Evolutionary conservation across 495 filamentous ascomycete species (phyloP).

Genomic region (Penicillium turbatum): DNA sequence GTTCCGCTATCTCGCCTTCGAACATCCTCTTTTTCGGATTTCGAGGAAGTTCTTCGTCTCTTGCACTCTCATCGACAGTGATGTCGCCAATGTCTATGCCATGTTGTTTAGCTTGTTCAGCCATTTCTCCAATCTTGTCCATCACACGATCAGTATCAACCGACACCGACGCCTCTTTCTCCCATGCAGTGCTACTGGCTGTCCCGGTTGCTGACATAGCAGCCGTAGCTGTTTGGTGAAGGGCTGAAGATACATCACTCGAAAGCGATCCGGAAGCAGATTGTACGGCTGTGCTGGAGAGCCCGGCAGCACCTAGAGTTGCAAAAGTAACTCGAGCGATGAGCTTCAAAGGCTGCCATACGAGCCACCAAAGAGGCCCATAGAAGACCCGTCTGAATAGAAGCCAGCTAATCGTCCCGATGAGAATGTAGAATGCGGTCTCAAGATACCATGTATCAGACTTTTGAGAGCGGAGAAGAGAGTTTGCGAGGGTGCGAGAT

Average conservation of each 20-base stretch:
- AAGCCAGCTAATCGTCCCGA: constrained; percentile 76
- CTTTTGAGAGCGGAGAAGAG: constrained; percentile 80
- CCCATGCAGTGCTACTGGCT: constrained; percentile 15
- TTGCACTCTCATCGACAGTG: constrained; percentile 37
- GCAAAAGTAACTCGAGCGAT: constrained; percentile 48
- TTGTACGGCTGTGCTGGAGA: constrained; percentile 33
- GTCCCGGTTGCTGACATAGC: constrained; percentile 17
- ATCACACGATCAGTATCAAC: constrained; percentile 42
- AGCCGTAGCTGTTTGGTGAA: constrained; percentile 17
- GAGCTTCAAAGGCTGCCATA: constrained; percentile 75
- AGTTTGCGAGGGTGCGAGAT: constrained; percentile 69
- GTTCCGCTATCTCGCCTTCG: constrained; percentile 49
- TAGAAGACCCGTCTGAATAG: constrained; percentile 79
- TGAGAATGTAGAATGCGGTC: constrained; percentile 76
- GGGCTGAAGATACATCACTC: constrained; percentile 10
- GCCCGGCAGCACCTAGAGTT: constrained; percentile 35
- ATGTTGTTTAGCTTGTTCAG: constrained; percentile 41
- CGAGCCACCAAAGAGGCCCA: constrained; percentile 83
- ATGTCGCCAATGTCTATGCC: constrained; percentile 30
- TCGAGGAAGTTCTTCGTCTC: constrained; percentile 45
- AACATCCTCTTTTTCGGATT: constrained; percentile 86
- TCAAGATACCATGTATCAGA: constrained; percentile 96
- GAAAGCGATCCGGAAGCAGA: constrained; percentile 17
- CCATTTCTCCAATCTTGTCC: constrained; percentile 53
- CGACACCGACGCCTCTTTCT: constrained; percentile 23